phyloP scores from a whole-genome alignment of 2,329 filamentous ascomycete species.

The Paecilomyces fulvus region DNA sequence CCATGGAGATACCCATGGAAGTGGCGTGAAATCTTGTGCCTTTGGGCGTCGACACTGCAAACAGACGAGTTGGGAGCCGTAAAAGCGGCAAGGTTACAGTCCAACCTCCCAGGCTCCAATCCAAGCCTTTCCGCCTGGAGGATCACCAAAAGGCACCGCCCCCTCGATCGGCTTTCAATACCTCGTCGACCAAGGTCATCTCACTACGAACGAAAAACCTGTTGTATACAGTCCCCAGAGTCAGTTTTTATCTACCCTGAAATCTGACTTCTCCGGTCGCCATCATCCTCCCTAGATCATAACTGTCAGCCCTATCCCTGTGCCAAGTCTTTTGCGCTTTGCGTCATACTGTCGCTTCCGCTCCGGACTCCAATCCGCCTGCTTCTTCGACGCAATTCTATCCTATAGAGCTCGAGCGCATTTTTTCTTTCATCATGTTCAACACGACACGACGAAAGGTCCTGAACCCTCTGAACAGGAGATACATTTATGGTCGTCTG shows the following conservation, averaged over 20 bases:
- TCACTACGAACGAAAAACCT: neutral
- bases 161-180: neutral
- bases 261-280: neutral
- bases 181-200: neutral
- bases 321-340: slow-evolving; percentile 15
- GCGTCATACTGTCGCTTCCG: slow-evolving; percentile 31
- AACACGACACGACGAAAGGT: slow-evolving; percentile 31
- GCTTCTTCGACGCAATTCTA: slow-evolving; percentile 16
- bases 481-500: slow-evolving; percentile 40
- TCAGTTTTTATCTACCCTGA: neutral
- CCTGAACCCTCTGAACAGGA: slow-evolving; percentile 37
- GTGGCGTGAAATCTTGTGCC: neutral
- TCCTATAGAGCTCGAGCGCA: slow-evolving; percentile 9
- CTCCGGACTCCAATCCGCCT: slow-evolving; percentile 10
- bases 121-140: neutral
- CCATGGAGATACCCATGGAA: neutral
- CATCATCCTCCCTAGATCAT: neutral
- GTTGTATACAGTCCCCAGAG: neutral
- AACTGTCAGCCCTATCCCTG: slow-evolving; percentile 2
- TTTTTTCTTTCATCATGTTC: slow-evolving; percentile 29
- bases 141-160: neutral
- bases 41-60: neutral
- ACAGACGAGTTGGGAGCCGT: neutral
- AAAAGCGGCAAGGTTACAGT: neutral
- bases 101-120: neutral